Percentiles rank a stretch among this genome's conserved stretches.
Conservation (phyloP, 768 basidiomycete genomes). For the Boletus sp. region DNA sequence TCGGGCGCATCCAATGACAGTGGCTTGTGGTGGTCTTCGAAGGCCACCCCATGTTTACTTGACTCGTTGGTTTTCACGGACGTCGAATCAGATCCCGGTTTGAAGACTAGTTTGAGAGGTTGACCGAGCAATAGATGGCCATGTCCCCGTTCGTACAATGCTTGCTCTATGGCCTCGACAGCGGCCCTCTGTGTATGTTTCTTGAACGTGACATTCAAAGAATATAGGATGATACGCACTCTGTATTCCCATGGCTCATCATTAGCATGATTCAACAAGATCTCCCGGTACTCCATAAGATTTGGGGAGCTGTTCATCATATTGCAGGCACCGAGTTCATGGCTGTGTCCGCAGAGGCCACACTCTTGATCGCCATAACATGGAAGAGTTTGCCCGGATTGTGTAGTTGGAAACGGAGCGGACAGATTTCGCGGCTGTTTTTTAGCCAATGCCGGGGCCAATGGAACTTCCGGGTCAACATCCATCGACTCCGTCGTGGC, state of each 20-base stretch:
- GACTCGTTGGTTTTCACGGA: conserved; percentile 11
- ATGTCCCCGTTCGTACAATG: conserved; percentile 54
- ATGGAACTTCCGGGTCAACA: conserved; percentile 1
- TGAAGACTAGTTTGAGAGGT: conserved; percentile 54
- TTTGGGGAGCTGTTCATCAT: conserved; percentile 68
- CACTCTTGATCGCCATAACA: conserved; percentile 35
- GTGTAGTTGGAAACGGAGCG: conserved; percentile 1
- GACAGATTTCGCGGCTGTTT: conserved; percentile 3
- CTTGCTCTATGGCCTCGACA: conserved; percentile 65
- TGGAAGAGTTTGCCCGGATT: not conserved
- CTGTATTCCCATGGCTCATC: conserved; percentile 66
- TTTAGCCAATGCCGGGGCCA: not conserved
- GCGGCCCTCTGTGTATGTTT: conserved; percentile 50
- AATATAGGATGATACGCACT: conserved; percentile 37
- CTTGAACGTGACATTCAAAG: conserved; percentile 3
- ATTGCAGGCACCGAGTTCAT: conserved; percentile 49
- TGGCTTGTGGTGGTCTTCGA: not conserved
- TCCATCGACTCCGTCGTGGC: conserved; percentile 25
- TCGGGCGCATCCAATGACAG: conserved; percentile 2
- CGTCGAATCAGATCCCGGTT: conserved; percentile 16
- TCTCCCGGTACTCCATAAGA: conserved; percentile 64
- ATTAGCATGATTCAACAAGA: conserved; percentile 59
- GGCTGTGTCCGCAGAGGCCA: conserved; percentile 57
- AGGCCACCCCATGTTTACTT: not conserved
- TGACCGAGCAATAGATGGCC: conserved; percentile 57